phyloP scores from a whole-genome alignment of 257 asterid genomes.

The Solanum paucissectum region DNA sequence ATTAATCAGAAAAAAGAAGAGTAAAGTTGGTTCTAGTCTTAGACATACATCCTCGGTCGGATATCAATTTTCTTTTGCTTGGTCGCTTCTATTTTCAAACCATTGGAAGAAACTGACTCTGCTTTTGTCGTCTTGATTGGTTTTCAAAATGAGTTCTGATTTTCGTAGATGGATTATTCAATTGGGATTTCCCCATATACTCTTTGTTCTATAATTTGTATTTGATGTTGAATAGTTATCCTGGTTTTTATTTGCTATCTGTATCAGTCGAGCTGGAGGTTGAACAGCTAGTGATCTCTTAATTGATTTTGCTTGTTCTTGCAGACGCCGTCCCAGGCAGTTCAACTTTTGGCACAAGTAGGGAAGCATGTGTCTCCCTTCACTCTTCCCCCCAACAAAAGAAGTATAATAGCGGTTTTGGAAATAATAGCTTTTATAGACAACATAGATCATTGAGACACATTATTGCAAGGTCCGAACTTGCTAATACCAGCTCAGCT shows the following conservation, averaged over 20 bases:
- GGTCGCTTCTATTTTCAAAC: neutral
- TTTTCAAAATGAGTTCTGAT: neutral
- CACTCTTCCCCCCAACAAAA: slow-evolving; percentile 21
- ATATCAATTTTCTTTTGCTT: neutral
- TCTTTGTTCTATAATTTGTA: neutral
- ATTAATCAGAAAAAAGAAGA: neutral
- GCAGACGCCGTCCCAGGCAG: slow-evolving; percentile 26
- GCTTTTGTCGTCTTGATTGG: neutral
- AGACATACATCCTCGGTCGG: neutral
- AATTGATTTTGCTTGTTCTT: neutral
- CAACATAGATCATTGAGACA: slow-evolving; percentile 29
- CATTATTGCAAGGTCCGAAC: slow-evolving; percentile 53
- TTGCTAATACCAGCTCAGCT: slow-evolving; percentile 56
- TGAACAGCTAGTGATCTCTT: neutral
- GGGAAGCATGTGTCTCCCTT: slow-evolving; percentile 12
- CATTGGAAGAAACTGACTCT: neutral
- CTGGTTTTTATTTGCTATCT: neutral
- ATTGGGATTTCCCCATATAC: neutral
- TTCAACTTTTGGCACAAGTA: slow-evolving; percentile 11
- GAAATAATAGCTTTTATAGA: slow-evolving; percentile 10
- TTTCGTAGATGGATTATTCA: neutral
- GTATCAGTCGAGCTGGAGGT: neutral
- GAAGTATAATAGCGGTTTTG: slow-evolving; percentile 12
- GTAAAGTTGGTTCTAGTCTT: neutral
- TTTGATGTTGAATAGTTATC: neutral